phyloP scores from a whole-genome alignment of 2,329 filamentous ascomycete species.

The Verruconis gallopava region DNA sequence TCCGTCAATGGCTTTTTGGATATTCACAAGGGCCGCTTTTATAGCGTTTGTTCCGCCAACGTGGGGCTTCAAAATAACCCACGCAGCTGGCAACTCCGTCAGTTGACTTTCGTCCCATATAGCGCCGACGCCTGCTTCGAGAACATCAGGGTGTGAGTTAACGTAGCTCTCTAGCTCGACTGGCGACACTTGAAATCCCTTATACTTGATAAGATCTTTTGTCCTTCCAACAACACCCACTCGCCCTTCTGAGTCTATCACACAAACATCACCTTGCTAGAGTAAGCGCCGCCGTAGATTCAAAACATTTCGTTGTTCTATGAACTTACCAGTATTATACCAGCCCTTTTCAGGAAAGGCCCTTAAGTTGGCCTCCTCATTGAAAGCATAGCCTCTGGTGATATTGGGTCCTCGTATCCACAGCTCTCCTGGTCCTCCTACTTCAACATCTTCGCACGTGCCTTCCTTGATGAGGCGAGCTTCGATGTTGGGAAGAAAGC shows the following conservation, averaged over 20 bases:
- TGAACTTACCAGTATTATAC: slow-evolving; percentile 29
- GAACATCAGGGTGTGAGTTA: slow-evolving; percentile 26
- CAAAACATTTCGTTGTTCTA: too few relatives aligned
- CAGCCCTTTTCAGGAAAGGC: slow-evolving; percentile 28
- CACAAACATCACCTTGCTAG: slow-evolving; percentile 29
- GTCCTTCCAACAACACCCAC: slow-evolving; percentile 27
- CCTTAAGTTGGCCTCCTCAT: slow-evolving; percentile 25
- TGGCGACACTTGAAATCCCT: slow-evolving; percentile 30
- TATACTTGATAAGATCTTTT: slow-evolving; percentile 33
- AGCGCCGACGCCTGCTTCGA: slow-evolving; percentile 24
- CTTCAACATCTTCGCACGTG: slow-evolving; percentile 22
- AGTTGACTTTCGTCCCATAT: slow-evolving; percentile 16
- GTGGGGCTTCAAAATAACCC: slow-evolving; percentile 22
- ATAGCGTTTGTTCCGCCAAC: slow-evolving; percentile 14
- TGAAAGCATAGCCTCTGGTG: slow-evolving; percentile 30
- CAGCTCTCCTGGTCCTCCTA: slow-evolving; percentile 29
- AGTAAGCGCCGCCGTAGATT: not conserved
- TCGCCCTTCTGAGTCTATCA: slow-evolving; percentile 21
- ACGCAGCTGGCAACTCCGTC: slow-evolving; percentile 28
- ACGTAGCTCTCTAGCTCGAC: slow-evolving; percentile 25
- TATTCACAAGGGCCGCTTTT: slow-evolving; percentile 16
- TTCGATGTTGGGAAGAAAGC: slow-evolving; percentile 27
- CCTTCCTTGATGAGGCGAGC: slow-evolving; percentile 28
- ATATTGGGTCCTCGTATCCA: slow-evolving; percentile 34
- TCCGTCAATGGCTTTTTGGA: slow-evolving; percentile 22